A percentile compares a stretch with the other conserved stretches of the same genome.
These are phyloP conservation scores for Sarocladiaceae sp. DNA, from an alignment of 2,329 filamentous ascomycete species.

Conservation along the genomic window DNA sequence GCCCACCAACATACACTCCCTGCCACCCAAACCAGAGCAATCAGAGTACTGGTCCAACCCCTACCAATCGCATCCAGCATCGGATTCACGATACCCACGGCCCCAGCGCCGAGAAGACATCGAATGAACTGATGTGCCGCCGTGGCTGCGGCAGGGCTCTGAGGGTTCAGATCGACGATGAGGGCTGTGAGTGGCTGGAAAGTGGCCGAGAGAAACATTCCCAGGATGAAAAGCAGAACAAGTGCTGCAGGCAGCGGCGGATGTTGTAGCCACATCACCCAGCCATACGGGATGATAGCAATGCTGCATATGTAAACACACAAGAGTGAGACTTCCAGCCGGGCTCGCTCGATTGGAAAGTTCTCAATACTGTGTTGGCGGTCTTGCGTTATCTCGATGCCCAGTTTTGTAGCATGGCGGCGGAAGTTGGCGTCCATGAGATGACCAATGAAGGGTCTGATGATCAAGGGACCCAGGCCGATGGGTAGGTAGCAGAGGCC, in stretches of 20 bases:
- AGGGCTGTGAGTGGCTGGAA: conserved; percentile 62
- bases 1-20: no score
- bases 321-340: no score
- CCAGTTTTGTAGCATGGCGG: conserved; percentile 57
- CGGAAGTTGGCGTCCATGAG: conserved; percentile 66
- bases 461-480: conserved; percentile 47
- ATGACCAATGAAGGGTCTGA: conserved; percentile 46
- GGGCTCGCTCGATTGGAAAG: conserved; percentile 56
- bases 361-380: conserved; percentile 52
- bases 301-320: conserved; percentile 48
- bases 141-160: conserved; percentile 57
- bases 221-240: conserved; percentile 53
- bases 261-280: no score
- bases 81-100: conserved; percentile 54
- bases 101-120: conserved; percentile 56
- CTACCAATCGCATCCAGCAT: conserved; percentile 54
- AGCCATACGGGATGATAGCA: conserved; percentile 54
- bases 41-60: conserved; percentile 60
- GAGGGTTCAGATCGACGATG: conserved; percentile 59
- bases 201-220: conserved; percentile 53
- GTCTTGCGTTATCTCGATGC: conserved; percentile 57
- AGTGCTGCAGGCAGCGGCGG: conserved; percentile 51
- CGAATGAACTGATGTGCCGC: conserved; percentile 61
- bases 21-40: conserved; percentile 51
- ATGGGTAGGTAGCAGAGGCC: conserved; percentile 54